Evolutionary conservation across 78 protist genomes (phyloP).

Genomic region (Pigoraptor vietnamica): DNA sequence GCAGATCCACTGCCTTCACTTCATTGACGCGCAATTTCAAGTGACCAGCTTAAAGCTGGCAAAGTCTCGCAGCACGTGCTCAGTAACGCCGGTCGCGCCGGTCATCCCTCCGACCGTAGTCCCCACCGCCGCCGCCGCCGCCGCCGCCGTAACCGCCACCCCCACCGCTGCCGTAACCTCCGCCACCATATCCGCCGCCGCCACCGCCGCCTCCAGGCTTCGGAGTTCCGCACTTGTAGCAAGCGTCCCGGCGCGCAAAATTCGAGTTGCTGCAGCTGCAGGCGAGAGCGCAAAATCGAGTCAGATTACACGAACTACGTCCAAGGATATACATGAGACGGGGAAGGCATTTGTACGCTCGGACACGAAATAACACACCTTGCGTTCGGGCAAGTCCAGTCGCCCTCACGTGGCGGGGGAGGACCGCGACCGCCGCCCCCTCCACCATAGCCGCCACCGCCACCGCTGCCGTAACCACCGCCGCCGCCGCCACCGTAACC

Average conservation of each 20-base stretch:
- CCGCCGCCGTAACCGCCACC: constrained; percentile 16
- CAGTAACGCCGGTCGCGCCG: not conserved
- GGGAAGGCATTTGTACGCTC: not conserved
- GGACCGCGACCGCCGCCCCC: not conserved
- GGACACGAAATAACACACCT: not conserved
- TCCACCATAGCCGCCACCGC: not conserved
- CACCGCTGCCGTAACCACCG: not conserved
- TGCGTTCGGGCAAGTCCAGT: constrained; percentile 16
- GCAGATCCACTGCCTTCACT: no score
- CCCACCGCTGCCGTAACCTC: not conserved
- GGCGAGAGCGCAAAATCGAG: not conserved
- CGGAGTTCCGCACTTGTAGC: constrained; percentile 6
- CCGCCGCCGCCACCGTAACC: not conserved
- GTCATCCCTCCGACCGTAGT: not conserved
- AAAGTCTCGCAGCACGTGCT: not conserved
- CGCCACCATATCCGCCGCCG: constrained; percentile 1
- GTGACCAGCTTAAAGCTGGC: no score
- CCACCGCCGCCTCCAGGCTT: constrained; percentile 7
- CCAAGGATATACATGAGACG: not conserved
- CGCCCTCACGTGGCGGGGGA: not conserved
- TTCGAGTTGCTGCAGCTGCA: constrained; percentile 13
- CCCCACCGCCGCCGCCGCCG: constrained; percentile 7
- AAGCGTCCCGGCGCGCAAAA: not conserved
- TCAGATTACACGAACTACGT: not conserved
- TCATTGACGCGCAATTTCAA: no score